Evolutionary conservation across 768 basidiomycete species (phyloP).

Genomic region (Paxillus ammoniavirescens): DNA sequence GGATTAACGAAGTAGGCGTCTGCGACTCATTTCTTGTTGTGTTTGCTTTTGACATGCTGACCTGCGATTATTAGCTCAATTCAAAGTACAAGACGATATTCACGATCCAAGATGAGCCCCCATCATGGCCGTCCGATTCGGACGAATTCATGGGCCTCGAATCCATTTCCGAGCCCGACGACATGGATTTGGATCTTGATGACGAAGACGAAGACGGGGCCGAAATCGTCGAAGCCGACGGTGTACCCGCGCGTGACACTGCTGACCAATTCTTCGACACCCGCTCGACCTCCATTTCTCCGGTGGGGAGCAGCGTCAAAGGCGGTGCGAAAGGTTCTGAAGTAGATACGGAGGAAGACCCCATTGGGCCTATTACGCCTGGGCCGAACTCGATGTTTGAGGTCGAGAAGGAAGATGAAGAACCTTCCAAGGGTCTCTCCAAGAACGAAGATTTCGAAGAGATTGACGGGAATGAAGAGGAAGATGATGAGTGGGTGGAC

Average conservation of each 20-base stretch:
- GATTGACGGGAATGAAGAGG: slow-evolving; percentile 30
- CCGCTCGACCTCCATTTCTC: slow-evolving; percentile 43
- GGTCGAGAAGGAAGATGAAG: slow-evolving; percentile 20
- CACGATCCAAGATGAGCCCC: slow-evolving; percentile 84
- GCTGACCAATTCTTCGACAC: slow-evolving; percentile 58
- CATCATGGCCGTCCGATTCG: slow-evolving; percentile 73
- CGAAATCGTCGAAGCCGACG: slow-evolving; percentile 27
- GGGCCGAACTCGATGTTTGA: slow-evolving; percentile 42
- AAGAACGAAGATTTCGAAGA: slow-evolving; percentile 28
- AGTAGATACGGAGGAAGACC: slow-evolving; percentile 70
- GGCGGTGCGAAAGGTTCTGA: slow-evolving; percentile 49
- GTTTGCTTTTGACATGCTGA: slow-evolving; percentile 4
- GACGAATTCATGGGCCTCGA: slow-evolving; percentile 77
- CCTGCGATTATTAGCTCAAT: slow-evolving; percentile 12
- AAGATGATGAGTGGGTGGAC: slow-evolving; percentile 66
- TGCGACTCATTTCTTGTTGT: not conserved
- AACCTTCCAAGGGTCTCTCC: slow-evolving; percentile 22
- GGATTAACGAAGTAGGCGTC: slow-evolving; percentile 67
- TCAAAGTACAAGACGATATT: slow-evolving; percentile 73
- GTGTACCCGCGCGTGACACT: slow-evolving; percentile 29
- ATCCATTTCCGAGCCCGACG: slow-evolving; percentile 77
- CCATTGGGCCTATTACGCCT: slow-evolving; percentile 68
- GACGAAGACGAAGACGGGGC: slow-evolving; percentile 37
- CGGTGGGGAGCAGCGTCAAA: slow-evolving; percentile 36
- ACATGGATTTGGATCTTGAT: slow-evolving; percentile 58